These are phyloP conservation scores for Kalaharituber pfeilii DNA, from an alignment of 2,329 filamentous ascomycete species.

Conservation along the genomic window DNA sequence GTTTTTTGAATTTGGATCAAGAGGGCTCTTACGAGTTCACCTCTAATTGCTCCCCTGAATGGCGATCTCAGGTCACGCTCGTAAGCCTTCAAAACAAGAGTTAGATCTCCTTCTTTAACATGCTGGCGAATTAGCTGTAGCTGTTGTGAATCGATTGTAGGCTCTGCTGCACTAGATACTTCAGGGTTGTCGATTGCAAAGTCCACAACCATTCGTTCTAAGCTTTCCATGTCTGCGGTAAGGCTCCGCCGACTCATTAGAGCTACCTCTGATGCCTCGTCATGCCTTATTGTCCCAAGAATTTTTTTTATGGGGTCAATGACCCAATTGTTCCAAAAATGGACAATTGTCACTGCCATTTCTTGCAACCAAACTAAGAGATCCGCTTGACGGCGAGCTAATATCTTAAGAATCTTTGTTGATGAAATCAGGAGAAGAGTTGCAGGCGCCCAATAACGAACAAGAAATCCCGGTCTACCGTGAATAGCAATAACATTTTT, in stretches of 20 bases:
- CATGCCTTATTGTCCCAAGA: constrained; percentile 80
- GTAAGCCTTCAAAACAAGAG: constrained; percentile 76
- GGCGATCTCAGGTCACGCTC: constrained; percentile 74
- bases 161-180: constrained; percentile 32
- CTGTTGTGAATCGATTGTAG: constrained; percentile 41
- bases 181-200: constrained; percentile 73
- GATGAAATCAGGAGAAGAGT: constrained; percentile 58
- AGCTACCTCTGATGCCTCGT: constrained; percentile 81
- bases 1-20: constrained; percentile 97
- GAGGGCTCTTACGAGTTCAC: constrained; percentile 75
- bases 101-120: constrained; percentile 82
- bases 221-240: constrained; percentile 70
- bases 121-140: constrained; percentile 58
- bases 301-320: constrained; percentile 68
- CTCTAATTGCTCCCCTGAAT: constrained; percentile 62
- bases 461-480: constrained; percentile 54
- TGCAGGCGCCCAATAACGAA: constrained; percentile 79
- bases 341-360: constrained; percentile 58
- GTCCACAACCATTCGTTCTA: constrained; percentile 96
- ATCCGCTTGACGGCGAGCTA: constrained; percentile 57
- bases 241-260: constrained; percentile 91
- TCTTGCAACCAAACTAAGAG: constrained; percentile 65
- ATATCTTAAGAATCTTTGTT: constrained; percentile 64
- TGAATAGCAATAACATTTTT: constrained; percentile 41
- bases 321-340: constrained; percentile 96